Percentiles rank a stretch among this genome's conserved stretches.
Conservation (phyloP, 1,139 yeast species). For the Groenewaldozyma sp. region DNA sequence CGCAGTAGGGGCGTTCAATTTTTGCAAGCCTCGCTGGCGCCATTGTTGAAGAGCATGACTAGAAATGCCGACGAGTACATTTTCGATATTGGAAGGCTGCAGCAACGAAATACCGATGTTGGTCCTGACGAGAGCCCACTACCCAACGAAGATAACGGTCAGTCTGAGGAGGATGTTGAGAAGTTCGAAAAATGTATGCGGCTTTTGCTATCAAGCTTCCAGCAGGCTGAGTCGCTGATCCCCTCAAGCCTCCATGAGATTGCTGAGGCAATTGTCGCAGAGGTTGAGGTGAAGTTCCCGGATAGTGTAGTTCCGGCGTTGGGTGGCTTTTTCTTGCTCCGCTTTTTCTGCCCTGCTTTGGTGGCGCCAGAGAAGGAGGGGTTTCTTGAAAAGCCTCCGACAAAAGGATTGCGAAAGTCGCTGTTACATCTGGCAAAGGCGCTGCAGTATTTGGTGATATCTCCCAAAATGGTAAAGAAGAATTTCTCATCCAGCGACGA, state of each 20-base stretch:
- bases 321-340: conserved; percentile 69
- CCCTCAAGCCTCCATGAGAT: conserved; percentile 59
- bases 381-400: conserved; percentile 20
- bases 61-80: conserved; percentile 48
- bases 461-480: not conserved
- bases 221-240: conserved; percentile 40
- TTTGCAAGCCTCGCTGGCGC: conserved; percentile 44
- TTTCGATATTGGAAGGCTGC: conserved; percentile 42
- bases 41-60: conserved; percentile 45
- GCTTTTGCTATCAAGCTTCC: conserved; percentile 48
- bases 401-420: conserved; percentile 49
- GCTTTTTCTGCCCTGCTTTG: conserved; percentile 78
- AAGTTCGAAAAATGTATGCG: conserved; percentile 49
- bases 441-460: conserved; percentile 36
- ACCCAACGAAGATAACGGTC: conserved; percentile 31
- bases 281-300: conserved; percentile 51
- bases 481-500: not conserved
- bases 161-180: conserved; percentile 34
- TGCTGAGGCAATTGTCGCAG: conserved; percentile 50
- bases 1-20: conserved; percentile 56
- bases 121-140: no score
- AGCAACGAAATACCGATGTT: no score
- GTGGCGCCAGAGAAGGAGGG: conserved; percentile 67
- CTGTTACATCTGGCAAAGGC: conserved; percentile 69
- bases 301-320: conserved; percentile 53